Evolutionary conservation across 371 early-diverging fungal species (phyloP), one percentile per base, ranked within the genome.

Genomic region (Batrachochytrium dendrobatidis): DNA sequence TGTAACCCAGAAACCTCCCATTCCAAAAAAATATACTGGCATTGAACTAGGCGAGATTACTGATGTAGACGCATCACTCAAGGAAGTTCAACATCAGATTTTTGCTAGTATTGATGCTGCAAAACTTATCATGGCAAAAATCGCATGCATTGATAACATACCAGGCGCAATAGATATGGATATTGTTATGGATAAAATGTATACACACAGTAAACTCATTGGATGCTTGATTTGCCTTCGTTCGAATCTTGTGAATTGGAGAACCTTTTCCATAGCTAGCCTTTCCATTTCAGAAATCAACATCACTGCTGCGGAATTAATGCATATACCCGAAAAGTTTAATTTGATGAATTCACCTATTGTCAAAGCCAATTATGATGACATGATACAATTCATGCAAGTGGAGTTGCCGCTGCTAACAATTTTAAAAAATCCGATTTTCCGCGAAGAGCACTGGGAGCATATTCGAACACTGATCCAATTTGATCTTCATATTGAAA

Each of bases 381-480:
- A 56, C 17, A 17, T 61, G 22, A 6, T 12, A 12, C 8, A 18
- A 17, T 61, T 61, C 29, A 25, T 29, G 2, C 20, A 34, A 0
- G 20, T 18, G 20, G 61, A 61, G 34, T 45, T 12, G 28, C 57
- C 56, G 3, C 15, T 61, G 5, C 34, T 61, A 17, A n/a, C 17
- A 15, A 45, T 28, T 12, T 46, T 61, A 20, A 49, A 58, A 28
- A 45, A 61, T 34, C 44, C 39, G 34, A 25, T 20, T 7, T 61
- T 61, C 46, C 48, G 29, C 2, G 33, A 10, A 3, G 57, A 52
- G 26, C 61, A 61, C 32, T 61, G 61, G 61, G 61, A 58, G 18
- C 15, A 12, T 6, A 46, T 61, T 28, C 22, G 35, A n/a, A 10
- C 45, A 3, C 20, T 45, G 24, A 24, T 61, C 1, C 30, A 31